phyloP scores from a whole-genome alignment of 2,329 filamentous ascomycete genomes.

The Colletotrichum orchidophilum region DNA sequence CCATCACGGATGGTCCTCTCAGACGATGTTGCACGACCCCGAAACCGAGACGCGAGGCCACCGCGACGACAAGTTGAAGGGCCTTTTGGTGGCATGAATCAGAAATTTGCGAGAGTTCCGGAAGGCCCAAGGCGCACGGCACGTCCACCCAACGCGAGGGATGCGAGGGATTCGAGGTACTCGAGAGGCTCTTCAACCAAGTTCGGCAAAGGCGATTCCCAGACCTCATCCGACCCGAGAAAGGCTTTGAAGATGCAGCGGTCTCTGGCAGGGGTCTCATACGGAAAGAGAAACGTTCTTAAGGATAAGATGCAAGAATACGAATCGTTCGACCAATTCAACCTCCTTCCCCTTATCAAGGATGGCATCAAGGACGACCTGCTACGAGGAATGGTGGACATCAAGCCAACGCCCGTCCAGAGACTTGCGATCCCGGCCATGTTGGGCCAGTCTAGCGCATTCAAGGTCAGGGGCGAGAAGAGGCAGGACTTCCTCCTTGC shows the following conservation, averaged over 20 bases:
- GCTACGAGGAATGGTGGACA: slow-evolving; percentile 76
- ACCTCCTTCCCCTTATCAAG: slow-evolving; percentile 76
- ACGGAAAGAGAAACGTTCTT: slow-evolving; percentile 67
- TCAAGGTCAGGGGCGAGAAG: slow-evolving; percentile 40
- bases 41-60: slow-evolving; percentile 45
- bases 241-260: slow-evolving; percentile 97
- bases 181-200: slow-evolving; percentile 44
- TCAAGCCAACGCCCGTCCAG: slow-evolving; percentile 89
- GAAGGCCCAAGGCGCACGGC: slow-evolving; percentile 8
- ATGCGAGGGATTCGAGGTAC: slow-evolving; percentile 43
- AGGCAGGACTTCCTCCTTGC: slow-evolving; percentile 79
- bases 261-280: slow-evolving; percentile 78
- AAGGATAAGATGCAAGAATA: slow-evolving; percentile 70
- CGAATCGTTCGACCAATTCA: slow-evolving; percentile 83
- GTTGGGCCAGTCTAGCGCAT: slow-evolving; percentile 64
- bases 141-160: neutral
- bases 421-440: slow-evolving; percentile 87
- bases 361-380: slow-evolving; percentile 78
- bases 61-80: slow-evolving; percentile 54
- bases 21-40: slow-evolving; percentile 56
- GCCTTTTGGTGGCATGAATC: slow-evolving; percentile 66
- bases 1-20: slow-evolving; percentile 69
- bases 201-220: slow-evolving; percentile 40
- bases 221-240: slow-evolving; percentile 39
- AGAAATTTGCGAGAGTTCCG: slow-evolving; percentile 54